These are phyloP conservation scores for Pythium guiyangense DNA, from an alignment of 352 stramenopile genomes.

Conservation along the genomic window DNA sequence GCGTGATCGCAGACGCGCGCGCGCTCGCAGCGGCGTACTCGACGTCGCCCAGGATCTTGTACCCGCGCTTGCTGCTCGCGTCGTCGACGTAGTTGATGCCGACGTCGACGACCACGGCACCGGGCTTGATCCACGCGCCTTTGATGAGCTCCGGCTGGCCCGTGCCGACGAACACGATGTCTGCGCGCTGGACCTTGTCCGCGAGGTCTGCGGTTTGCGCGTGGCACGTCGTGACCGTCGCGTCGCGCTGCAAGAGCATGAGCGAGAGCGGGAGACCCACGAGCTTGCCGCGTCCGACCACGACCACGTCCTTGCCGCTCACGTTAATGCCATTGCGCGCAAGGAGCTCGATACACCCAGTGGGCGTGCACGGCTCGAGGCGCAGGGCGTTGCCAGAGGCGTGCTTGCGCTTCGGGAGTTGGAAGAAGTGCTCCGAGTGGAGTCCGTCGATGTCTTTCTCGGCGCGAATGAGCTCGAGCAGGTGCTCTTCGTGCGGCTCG, in stretches of 20 bases:
- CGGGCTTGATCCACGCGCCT: conserved; percentile 95
- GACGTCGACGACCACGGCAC: conserved; percentile 97
- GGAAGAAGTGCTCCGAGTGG: conserved; percentile 95
- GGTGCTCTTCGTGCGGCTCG: conserved; percentile 72
- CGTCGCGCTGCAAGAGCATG: conserved; percentile 93
- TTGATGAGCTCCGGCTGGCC: conserved; percentile 94
- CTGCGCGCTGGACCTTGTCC: conserved; percentile 71
- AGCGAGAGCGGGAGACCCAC: conserved; percentile 96
- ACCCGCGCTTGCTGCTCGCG: conserved; percentile 56
- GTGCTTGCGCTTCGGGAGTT: conserved; percentile 52
- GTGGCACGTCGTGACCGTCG: conserved; percentile 97
- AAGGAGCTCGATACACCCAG: conserved; percentile 72
- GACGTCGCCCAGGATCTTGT: conserved; percentile 97
- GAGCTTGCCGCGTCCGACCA: conserved; percentile 96
- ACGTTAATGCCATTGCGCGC: conserved; percentile 82
- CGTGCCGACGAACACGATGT: conserved; percentile 96
- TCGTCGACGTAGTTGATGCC: conserved; percentile 98
- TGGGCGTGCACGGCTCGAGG: conserved; percentile 90
- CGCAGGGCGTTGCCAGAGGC: conserved; percentile 30
- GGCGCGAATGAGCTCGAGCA: conserved; percentile 90
- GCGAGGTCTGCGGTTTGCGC: conserved; percentile 82
- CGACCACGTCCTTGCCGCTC: conserved; percentile 93
- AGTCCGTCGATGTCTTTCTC: conserved; percentile 99
- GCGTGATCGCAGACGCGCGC: conserved; percentile 94
- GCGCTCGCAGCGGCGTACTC: conserved; percentile 87